Evolutionary conservation across 2,329 filamentous ascomycete species (phyloP).

Genomic region (Stemphylium vesicarium): DNA sequence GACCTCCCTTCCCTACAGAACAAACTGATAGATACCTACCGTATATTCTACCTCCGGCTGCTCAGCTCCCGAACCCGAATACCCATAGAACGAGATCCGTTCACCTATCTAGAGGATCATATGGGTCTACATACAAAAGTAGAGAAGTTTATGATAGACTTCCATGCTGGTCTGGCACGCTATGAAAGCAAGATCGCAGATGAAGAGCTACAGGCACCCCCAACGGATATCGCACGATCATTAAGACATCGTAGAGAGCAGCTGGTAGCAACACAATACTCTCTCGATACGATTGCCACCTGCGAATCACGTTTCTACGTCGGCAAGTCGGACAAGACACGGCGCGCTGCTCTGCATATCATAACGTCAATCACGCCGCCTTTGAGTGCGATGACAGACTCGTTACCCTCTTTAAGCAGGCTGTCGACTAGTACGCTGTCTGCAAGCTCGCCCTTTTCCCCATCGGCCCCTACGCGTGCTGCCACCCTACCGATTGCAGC

Average conservation of each 20-base stretch:
- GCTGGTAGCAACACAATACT: not conserved
- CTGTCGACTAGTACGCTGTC: no score
- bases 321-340: not conserved
- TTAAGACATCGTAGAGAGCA: not conserved
- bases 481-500: not conserved
- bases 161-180: constrained; percentile 16
- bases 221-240: constrained; percentile 7
- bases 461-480: not conserved
- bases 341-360: constrained; percentile 1
- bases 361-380: not conserved
- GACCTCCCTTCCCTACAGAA: constrained; percentile 16
- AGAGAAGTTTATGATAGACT: constrained; percentile 25
- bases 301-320: constrained; percentile 3
- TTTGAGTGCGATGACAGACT: not conserved
- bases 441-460: not conserved
- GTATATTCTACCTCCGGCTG: constrained; percentile 7
- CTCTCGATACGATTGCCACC: constrained; percentile 6
- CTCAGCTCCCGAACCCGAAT: constrained; percentile 2
- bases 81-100: constrained; percentile 4
- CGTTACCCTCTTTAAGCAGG: no score
- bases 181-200: not conserved
- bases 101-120: constrained; percentile 11
- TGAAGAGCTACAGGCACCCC: constrained; percentile 2
- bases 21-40: constrained; percentile 18
- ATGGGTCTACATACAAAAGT: constrained; percentile 17